These are phyloP conservation scores for Colletotrichum abscissum DNA, from an alignment of 2,329 filamentous ascomycete genomes.

Conservation along the genomic window DNA sequence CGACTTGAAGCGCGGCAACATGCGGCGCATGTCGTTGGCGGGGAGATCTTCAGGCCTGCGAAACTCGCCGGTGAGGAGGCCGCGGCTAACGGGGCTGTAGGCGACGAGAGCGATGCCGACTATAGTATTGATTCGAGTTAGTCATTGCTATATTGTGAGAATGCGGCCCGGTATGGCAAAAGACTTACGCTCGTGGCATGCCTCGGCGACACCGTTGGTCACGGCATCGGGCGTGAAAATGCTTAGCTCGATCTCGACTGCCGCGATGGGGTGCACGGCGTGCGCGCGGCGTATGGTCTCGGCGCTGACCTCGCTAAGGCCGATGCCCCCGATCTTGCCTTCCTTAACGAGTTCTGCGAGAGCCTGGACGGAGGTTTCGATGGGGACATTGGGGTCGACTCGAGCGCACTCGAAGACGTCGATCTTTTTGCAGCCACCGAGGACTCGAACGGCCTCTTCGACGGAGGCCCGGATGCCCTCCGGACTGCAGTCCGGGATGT, in stretches of 20 bases:
- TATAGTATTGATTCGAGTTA: no score
- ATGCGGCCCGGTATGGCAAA: conserved; percentile 47
- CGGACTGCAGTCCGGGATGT: conserved; percentile 48
- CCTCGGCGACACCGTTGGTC: conserved; percentile 48
- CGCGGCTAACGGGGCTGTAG: conserved; percentile 46
- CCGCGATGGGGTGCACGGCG: conserved; percentile 49
- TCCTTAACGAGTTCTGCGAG: conserved; percentile 44
- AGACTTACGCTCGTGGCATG: conserved; percentile 54
- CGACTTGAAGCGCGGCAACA: conserved; percentile 57
- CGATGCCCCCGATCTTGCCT: conserved; percentile 57
- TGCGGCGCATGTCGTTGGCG: conserved; percentile 56
- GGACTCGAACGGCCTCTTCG: no score
- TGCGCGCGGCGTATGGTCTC: conserved; percentile 52
- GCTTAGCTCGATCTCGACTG: conserved; percentile 59
- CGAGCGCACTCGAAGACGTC: conserved; percentile 66
- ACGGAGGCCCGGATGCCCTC: no score
- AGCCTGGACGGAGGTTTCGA: conserved; percentile 48
- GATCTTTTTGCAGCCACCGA: conserved; percentile 57
- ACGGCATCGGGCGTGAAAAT: conserved; percentile 53
- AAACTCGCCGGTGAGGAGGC: conserved; percentile 58
- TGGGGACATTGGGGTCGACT: conserved; percentile 52
- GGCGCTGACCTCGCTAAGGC: conserved; percentile 54
- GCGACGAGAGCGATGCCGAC: no score
- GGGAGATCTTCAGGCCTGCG: conserved; percentile 53
- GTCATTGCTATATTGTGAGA: no score